Conservation (phyloP, 2,329 filamentous ascomycete species). For the Claviceps digitariae region DNA sequence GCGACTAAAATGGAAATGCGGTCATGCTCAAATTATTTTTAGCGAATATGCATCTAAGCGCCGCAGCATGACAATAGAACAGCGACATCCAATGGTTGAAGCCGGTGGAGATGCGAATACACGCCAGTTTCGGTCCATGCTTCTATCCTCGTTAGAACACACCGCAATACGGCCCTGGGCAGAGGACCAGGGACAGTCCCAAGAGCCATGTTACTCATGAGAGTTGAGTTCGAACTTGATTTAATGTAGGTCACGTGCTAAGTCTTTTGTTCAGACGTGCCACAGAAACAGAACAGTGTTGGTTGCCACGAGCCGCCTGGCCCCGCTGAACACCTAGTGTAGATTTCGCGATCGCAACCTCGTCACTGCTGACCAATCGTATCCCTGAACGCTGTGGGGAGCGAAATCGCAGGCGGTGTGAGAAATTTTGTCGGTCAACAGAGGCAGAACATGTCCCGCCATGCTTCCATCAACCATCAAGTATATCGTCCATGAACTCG, state of each 20-base stretch:
- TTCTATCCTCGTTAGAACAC: neutral
- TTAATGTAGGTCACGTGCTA: neutral
- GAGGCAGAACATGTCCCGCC: slow-evolving; percentile 19
- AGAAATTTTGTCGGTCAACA: slow-evolving; percentile 22
- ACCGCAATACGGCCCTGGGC: no score
- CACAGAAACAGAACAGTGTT: neutral
- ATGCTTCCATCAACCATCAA: slow-evolving; percentile 8
- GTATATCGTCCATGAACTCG: slow-evolving; percentile 1
- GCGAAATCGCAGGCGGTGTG: slow-evolving; percentile 17
- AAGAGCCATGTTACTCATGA: neutral
- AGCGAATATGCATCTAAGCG: neutral
- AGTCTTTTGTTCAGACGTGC: no score
- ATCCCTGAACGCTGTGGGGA: neutral
- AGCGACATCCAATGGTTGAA: neutral
- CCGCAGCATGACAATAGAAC: neutral
- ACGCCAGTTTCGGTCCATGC: neutral
- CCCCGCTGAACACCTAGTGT: neutral
- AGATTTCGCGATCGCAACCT: neutral
- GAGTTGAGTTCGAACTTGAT: neutral
- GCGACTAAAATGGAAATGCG: neutral
- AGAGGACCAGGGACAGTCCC: neutral
- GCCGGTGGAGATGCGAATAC: neutral
- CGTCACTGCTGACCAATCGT: neutral
- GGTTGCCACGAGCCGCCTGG: neutral
- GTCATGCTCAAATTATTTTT: neutral